Percentiles rank a stretch among this genome's conserved stretches.
Evolutionary conservation across 1,284 basidiomycete species (phyloP).

Genomic region (Cryptococcus neoformans): DNA sequence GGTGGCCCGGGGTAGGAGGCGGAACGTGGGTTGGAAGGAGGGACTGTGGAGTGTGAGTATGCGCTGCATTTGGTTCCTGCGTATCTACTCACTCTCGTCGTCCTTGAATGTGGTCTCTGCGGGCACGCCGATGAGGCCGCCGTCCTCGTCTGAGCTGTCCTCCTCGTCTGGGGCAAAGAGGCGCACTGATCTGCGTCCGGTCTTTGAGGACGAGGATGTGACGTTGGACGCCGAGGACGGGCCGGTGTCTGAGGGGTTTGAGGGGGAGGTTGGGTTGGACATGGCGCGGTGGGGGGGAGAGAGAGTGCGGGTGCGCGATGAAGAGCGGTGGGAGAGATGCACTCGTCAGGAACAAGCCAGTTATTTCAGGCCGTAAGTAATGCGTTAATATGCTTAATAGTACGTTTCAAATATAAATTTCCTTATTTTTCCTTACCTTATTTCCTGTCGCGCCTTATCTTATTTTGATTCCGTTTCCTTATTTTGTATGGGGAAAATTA

Average conservation of each 20-base stretch:
- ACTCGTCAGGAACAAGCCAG: not conserved
- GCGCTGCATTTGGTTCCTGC: not conserved
- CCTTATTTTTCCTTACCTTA: no score
- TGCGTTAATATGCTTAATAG: no score
- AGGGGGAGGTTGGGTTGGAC: not conserved
- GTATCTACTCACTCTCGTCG: slow-evolving; percentile 6
- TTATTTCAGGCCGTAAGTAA: no score
- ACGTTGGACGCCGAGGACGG: not conserved
- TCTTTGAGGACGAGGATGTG: slow-evolving; percentile 5
- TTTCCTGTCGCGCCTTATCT: no score
- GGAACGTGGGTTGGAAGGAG: slow-evolving; percentile 11
- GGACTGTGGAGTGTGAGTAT: not conserved
- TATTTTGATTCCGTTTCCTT: no score
- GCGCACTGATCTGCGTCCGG: slow-evolving; percentile 9
- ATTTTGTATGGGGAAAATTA: no score
- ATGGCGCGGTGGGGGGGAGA: not conserved
- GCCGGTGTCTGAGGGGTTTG: not conserved
- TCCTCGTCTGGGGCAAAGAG: slow-evolving; percentile 17
- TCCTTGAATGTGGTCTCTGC: not conserved
- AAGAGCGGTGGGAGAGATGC: not conserved
- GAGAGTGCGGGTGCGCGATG: not conserved
- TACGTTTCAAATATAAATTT: no score
- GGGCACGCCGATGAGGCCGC: slow-evolving; percentile 1
- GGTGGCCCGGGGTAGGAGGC: slow-evolving; percentile 14
- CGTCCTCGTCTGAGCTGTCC: slow-evolving; percentile 16